phyloP scores from a whole-genome alignment of 1,284 basidiomycete species.

The Dichomitus squalens region DNA sequence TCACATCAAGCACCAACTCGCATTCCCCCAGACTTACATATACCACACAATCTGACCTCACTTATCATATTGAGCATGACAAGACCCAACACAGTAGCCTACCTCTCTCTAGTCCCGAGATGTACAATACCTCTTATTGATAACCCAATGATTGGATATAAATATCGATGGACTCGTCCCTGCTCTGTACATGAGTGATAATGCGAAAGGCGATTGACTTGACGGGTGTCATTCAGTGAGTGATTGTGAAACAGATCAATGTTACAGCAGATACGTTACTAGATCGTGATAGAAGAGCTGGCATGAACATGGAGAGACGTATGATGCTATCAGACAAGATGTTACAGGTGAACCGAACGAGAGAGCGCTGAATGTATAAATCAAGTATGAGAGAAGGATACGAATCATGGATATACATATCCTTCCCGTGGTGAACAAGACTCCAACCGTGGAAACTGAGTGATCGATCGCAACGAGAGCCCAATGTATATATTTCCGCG shows the following conservation, averaged over 20 bases:
- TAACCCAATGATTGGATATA: not conserved
- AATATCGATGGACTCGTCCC: not conserved
- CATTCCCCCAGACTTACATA: not conserved
- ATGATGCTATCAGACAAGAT: not conserved
- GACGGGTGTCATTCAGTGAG: not conserved
- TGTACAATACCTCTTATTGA: not conserved
- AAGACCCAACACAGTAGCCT: too few species aligned
- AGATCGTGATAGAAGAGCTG: not conserved
- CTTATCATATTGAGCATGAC: too few species aligned
- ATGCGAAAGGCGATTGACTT: not conserved
- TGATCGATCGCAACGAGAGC: too few species aligned
- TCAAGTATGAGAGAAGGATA: not conserved
- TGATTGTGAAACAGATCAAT: not conserved
- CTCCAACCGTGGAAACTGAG: not conserved
- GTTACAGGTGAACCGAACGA: not conserved
- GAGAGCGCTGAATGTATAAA: not conserved
- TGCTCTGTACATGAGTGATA: not conserved
- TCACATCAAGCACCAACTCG: not conserved
- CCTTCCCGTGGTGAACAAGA: not conserved
- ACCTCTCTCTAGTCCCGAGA: not conserved
- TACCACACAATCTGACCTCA: not conserved
- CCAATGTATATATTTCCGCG: too few species aligned
- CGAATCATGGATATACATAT: not conserved
- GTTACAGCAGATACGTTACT: conserved; percentile 4
- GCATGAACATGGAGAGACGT: not conserved